These are phyloP conservation scores for Myochromella boudieri DNA, from an alignment of 768 basidiomycete species.

Conservation along the genomic window DNA sequence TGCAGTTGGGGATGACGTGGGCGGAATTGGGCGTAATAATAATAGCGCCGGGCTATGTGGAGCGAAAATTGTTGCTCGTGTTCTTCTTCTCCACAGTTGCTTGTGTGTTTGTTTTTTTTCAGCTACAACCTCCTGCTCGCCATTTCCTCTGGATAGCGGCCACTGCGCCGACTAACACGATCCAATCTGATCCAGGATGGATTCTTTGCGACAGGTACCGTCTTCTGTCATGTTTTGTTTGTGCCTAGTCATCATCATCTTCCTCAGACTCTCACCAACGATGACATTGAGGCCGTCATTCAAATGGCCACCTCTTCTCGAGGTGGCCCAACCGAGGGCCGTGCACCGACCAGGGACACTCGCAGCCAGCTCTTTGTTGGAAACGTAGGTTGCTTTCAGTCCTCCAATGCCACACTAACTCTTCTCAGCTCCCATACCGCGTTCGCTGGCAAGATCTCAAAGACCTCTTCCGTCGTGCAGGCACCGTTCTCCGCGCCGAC, in stretches of 20 bases:
- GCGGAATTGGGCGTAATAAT: slow-evolving; percentile 15
- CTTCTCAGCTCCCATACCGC: slow-evolving; percentile 82
- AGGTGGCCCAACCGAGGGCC: slow-evolving; percentile 46
- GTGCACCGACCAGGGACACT: slow-evolving; percentile 68
- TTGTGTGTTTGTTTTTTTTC: too few relatives aligned
- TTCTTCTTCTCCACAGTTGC: slow-evolving; percentile 17
- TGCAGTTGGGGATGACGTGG: slow-evolving; percentile 14
- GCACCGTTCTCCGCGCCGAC: slow-evolving; percentile 81
- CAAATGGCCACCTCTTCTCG: slow-evolving; percentile 82
- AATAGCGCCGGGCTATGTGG: slow-evolving; percentile 18
- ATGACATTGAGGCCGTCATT: slow-evolving; percentile 91
- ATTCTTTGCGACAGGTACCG: slow-evolving; percentile 18
- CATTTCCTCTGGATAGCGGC: too few relatives aligned
- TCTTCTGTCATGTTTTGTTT: too few relatives aligned
- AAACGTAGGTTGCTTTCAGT: slow-evolving; percentile 59
- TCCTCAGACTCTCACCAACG: slow-evolving; percentile 69
- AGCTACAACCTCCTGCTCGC: too few relatives aligned
- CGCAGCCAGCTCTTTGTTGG: slow-evolving; percentile 95
- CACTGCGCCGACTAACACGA: not conserved
- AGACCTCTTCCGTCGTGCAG: slow-evolving; percentile 94
- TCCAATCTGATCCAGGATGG: slow-evolving; percentile 16
- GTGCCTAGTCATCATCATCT: too few relatives aligned
- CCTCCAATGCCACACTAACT: slow-evolving; percentile 7
- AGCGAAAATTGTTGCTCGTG: slow-evolving; percentile 23
- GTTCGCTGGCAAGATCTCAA: slow-evolving; percentile 99